Base-by-base conservation (phyloP, 805 yeast genomes). In the Yarrowia osloensis region DNA sequence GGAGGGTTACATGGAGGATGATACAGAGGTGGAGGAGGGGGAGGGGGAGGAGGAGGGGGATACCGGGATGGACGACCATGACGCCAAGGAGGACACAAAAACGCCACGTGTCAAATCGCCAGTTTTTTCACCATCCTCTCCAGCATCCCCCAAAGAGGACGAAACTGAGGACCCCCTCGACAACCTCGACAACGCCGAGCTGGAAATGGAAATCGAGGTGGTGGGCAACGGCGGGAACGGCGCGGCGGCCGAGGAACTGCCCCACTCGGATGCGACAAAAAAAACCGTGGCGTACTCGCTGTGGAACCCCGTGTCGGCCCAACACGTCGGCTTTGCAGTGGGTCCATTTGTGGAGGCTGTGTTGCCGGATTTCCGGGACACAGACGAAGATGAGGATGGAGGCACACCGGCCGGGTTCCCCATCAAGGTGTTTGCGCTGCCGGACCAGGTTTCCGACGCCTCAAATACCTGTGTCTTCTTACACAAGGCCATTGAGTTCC, bases 321-420 rank as follows among this genome's bases (percentile, higher is more conserved):
- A 93, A 71, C 98, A 94, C 76, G 81, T 95, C 22, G 98, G 98
- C 0, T 95, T 96, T 88, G 93, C 97, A 0, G 85, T 92, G 4
- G 99, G 98, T 0, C 88, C 97, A 1, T 95, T 94, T 75, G 87
- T 87, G 47, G 84, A 84, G 66, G 78, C 86, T 2, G 84, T 86
- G 0, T 72, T 91, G 33, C 76, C 86, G 8, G 84, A 82, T 50
- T 72, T 78, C 31, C 79, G 73, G 57, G 78, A 76, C 19, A 71
- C 73, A 22, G 80, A 75, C n/a, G 77, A 75, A 1, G 73, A 57
- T 19, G 63, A 57, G n/a, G 78, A 74, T 24, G 78, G 80, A 5
- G 78, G 80, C 1, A 76, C 75, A 8, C 55, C 65, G 1, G 42
- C 68, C 1, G 75, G 73, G 44, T 74, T 85, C 5, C 87, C 88